Base-by-base conservation (phyloP, 2,329 filamentous ascomycete species). In the Curvularia eragrostidis region DNA sequence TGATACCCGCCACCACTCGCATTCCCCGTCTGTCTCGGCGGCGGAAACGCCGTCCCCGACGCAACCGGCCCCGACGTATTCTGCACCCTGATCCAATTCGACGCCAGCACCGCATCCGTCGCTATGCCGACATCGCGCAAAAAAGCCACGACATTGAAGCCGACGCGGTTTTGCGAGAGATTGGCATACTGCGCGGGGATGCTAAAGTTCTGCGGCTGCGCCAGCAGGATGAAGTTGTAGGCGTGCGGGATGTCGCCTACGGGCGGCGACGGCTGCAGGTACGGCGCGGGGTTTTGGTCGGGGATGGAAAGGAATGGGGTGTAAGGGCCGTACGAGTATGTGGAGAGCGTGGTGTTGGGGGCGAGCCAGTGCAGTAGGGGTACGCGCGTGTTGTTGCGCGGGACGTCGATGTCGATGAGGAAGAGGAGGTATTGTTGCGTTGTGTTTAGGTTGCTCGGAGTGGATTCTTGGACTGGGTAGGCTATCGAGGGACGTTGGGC, bases 71-170 rank as follows among this genome's bases (percentile, higher is more conserved):
- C 69, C 6, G 63, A 70, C 18, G 63, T 26, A 50, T 77, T 75
- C 48, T 75, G 67, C 10, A 77, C 78, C 21, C 59, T 60, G 46
- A 81, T 77, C 63, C 74, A 81, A 56, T 77, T 80, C 6, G 32
- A 39, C n/a, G 47, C 34, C 1, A 49, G n/a, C 1, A 75, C 76
- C 76, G 19, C 79, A 42, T 0, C 75, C 70, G 1, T 28, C 23
- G 0, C 59, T 51, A 81, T 50, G 1, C 64, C 67, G 2, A 75
- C 65, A 2, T 74, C 76, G 1, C 57, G 46, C 2, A 75, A 64
- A 59, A 81, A 80, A 23, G 65, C 60, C 3, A 52, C 61, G 0
- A 76, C 63, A 48, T 80, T 71, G 57, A 80, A 80, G 10, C 71
- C 68, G 0, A 75, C 56, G 5, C 75, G 48, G 39, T 18, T 64